These are phyloP conservation scores for Leccinum subgranulosum DNA, from an alignment of 768 basidiomycete species.

Conservation along the genomic window DNA sequence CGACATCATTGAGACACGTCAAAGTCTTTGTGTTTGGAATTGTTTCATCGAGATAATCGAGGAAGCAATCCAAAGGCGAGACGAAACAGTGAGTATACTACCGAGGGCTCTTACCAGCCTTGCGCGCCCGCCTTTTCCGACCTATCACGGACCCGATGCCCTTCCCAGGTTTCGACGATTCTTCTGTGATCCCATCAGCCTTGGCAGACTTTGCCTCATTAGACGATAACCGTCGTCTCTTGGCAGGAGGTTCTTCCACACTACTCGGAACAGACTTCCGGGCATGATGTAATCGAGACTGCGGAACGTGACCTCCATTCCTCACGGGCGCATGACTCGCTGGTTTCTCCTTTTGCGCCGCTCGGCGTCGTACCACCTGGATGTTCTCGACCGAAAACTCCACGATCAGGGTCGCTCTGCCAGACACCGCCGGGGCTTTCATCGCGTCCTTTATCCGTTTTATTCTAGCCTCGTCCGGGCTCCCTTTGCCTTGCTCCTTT, in stretches of 20 bases:
- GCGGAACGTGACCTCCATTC: not conserved
- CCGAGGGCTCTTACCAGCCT: conserved; percentile 27
- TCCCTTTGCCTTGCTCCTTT: conserved; percentile 46
- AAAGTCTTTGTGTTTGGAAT: not conserved
- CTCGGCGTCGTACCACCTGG: conserved; percentile 79
- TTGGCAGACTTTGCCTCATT: conserved; percentile 24
- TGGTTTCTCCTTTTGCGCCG: conserved; percentile 44
- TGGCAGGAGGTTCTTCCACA: conserved; percentile 35
- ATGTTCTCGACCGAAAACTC: conserved; percentile 97
- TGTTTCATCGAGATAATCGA: not conserved
- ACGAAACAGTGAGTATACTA: conserved; percentile 3
- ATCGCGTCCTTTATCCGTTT: conserved; percentile 60
- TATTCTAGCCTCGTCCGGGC: conserved; percentile 48
- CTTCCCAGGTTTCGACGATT: conserved; percentile 32
- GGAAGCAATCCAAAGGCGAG: not conserved
- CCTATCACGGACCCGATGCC: conserved; percentile 72
- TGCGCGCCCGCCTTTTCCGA: conserved; percentile 72
- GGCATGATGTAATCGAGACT: conserved; percentile 7
- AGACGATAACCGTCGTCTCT: conserved; percentile 38
- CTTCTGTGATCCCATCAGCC: conserved; percentile 19
- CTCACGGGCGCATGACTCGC: not conserved
- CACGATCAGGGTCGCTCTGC: conserved; percentile 63
- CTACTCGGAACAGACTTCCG: conserved; percentile 1
- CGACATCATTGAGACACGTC: not conserved
- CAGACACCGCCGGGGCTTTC: conserved; percentile 36